A percentile compares a stretch with the other conserved stretches of the same genome.
These are phyloP conservation scores for Colletotrichum phormii DNA, from an alignment of 2,329 filamentous ascomycete species.

Conservation along the genomic window DNA sequence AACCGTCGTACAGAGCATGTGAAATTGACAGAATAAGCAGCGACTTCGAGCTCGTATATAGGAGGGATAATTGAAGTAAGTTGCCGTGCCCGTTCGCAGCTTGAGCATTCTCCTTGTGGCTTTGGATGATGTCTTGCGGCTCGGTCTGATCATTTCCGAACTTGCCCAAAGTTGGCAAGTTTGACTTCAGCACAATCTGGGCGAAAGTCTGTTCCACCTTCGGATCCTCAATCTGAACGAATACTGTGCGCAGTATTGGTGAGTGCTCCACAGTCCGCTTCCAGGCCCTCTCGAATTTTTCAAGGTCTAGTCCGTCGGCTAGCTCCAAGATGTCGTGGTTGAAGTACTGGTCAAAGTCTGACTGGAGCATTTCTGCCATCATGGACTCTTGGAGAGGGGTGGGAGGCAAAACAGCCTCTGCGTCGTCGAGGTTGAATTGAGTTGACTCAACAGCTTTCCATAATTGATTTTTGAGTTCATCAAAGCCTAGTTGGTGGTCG, in stretches of 20 bases:
- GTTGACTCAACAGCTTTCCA: constrained; percentile 49
- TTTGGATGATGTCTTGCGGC: constrained; percentile 49
- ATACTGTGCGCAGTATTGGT: constrained; percentile 81
- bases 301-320: constrained; percentile 62
- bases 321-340: constrained; percentile 84
- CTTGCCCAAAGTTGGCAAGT: constrained; percentile 38
- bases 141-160: constrained; percentile 43
- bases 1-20: constrained; percentile 91
- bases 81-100: constrained; percentile 47
- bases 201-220: constrained; percentile 62
- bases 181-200: constrained; percentile 56
- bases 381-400: constrained; percentile 91
- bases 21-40: constrained; percentile 78
- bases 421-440: constrained; percentile 48
- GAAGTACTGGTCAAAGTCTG: constrained; percentile 81
- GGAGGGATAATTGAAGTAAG: constrained; percentile 63
- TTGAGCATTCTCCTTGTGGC: constrained; percentile 52
- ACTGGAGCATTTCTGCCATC: constrained; percentile 83
- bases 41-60: constrained; percentile 43
- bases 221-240: constrained; percentile 74
- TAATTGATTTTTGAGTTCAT: constrained; percentile 48
- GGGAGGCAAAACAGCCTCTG: constrained; percentile 75
- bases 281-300: constrained; percentile 72
- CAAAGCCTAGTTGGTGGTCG: constrained; percentile 26
- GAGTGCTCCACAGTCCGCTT: constrained; percentile 66